A percentile compares a stretch with the other conserved stretches of the same genome.
phyloP scores from a whole-genome alignment of 352 stramenopile species.

The Pythium coloratum region DNA sequence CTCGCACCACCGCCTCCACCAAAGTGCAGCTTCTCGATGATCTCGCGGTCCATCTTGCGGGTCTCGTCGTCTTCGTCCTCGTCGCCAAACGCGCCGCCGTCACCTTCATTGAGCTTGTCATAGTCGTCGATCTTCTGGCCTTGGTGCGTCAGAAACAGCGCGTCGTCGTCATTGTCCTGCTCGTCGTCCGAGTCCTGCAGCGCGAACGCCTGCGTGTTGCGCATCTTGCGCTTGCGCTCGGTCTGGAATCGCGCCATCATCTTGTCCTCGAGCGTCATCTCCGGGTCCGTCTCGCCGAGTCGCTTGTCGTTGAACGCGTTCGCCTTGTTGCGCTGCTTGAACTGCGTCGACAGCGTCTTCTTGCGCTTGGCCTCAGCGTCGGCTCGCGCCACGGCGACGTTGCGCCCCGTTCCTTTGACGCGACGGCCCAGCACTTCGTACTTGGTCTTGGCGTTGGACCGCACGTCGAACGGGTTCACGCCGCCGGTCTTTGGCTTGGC shows the following conservation, averaged over 20 bases:
- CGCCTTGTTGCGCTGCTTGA: slow-evolving; percentile 79
- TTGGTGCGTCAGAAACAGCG: slow-evolving; percentile 76
- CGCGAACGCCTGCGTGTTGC: slow-evolving; percentile 69
- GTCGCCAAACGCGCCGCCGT: slow-evolving; percentile 37
- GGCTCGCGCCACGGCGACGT: slow-evolving; percentile 82
- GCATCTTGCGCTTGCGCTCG: slow-evolving; percentile 85
- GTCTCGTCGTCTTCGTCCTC: slow-evolving; percentile 71
- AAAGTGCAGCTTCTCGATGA: slow-evolving; percentile 88
- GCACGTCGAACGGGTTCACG: slow-evolving; percentile 90
- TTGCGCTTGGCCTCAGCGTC: slow-evolving; percentile 83
- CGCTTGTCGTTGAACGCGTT: slow-evolving; percentile 89
- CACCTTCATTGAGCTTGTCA: slow-evolving; percentile 54
- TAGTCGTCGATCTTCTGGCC: slow-evolving; percentile 80
- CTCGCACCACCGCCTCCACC: slow-evolving; percentile 42
- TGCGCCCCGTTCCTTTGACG: slow-evolving; percentile 87
- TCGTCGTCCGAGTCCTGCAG: slow-evolving; percentile 82
- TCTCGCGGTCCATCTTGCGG: slow-evolving; percentile 71
- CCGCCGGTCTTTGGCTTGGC: slow-evolving; percentile 28
- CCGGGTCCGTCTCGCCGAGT: slow-evolving; percentile 80
- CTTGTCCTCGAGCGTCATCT: slow-evolving; percentile 90
- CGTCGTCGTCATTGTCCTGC: slow-evolving; percentile 59
- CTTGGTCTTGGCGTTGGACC: slow-evolving; percentile 85
- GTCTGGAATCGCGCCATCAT: slow-evolving; percentile 91
- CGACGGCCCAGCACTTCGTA: slow-evolving; percentile 89
- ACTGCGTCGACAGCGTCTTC: slow-evolving; percentile 86